phyloP scores from a whole-genome alignment of 1,284 basidiomycete genomes.

The Heterobasidion irregulare region DNA sequence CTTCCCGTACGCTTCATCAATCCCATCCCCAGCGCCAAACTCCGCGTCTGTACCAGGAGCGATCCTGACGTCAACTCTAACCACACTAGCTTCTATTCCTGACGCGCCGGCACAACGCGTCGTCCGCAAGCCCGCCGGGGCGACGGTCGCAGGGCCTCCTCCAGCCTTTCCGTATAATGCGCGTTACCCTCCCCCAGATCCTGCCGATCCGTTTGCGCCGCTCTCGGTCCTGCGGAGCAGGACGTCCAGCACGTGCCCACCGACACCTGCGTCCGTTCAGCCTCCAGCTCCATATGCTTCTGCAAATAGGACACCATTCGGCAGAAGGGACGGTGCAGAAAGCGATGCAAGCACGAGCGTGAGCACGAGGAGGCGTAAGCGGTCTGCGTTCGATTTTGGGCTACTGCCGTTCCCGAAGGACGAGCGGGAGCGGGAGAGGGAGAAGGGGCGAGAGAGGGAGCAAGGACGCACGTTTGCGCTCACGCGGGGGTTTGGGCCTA shows the following conservation, averaged over 20 bases:
- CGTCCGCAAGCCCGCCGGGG: constrained; percentile 33
- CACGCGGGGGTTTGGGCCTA: too few relatives aligned
- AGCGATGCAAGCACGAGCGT: neutral
- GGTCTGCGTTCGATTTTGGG: neutral
- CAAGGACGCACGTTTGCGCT: neutral
- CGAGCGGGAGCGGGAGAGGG: neutral
- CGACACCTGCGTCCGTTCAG: neutral
- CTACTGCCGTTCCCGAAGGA: neutral
- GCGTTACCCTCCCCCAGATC: constrained; percentile 45
- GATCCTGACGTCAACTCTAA: neutral
- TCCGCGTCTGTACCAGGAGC: neutral
- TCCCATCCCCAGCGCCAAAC: neutral
- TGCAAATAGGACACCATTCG: too few relatives aligned
- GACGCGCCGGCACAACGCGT: constrained; percentile 13
- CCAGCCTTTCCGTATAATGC: constrained; percentile 31
- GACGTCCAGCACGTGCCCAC: constrained; percentile 17
- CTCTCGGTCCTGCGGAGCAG: constrained; percentile 35
- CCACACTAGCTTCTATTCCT: neutral
- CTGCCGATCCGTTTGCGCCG: constrained; percentile 45
- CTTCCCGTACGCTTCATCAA: neutral
- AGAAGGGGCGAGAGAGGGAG: neutral
- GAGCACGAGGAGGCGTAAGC: too few relatives aligned
- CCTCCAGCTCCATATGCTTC: neutral
- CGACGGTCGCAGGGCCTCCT: constrained; percentile 9
- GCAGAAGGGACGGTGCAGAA: neutral